Percentiles rank a stretch among this genome's conserved stretches.
These are phyloP conservation scores for Candida endomychidarum DNA, from an alignment of 805 yeast genomes.

Conservation along the genomic window DNA sequence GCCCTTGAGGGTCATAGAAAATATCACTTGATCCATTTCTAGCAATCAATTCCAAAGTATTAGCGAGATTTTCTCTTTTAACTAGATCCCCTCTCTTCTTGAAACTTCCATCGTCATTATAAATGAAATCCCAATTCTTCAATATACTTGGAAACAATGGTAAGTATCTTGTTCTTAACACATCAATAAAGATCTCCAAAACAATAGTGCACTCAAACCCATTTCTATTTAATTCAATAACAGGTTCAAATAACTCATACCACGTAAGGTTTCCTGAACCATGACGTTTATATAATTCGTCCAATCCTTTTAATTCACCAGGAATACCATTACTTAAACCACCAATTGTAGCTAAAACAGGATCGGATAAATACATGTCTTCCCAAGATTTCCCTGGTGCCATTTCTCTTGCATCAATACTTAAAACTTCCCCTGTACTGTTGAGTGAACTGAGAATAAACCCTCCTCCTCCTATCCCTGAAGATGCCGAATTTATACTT, in stretches of 20 bases:
- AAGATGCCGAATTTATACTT: conserved; percentile 72
- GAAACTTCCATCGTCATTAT: conserved; percentile 29
- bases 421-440: conserved; percentile 45
- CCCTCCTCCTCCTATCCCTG: conserved; percentile 95
- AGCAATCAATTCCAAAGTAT: conserved; percentile 68
- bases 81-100: conserved; percentile 59
- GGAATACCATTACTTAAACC: conserved; percentile 91
- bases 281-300: conserved; percentile 54
- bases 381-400: conserved; percentile 68
- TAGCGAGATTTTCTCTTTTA: conserved; percentile 59
- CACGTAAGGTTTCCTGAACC: conserved; percentile 74
- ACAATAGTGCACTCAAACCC: conserved; percentile 54
- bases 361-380: conserved; percentile 60
- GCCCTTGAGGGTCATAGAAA: conserved; percentile 82
- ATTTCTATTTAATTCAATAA: conserved; percentile 56
- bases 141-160: conserved; percentile 25
- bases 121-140: conserved; percentile 59
- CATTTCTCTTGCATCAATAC: conserved; percentile 85
- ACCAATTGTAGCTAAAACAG: conserved; percentile 60
- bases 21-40: conserved; percentile 71
- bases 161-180: conserved; percentile 27
- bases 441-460: conserved; percentile 47
- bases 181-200: conserved; percentile 35
- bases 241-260: conserved; percentile 74
- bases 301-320: conserved; percentile 87